A percentile compares a stretch with the other conserved stretches of the same genome.
Evolutionary conservation across 192 early-diverging fungal species (phyloP).

Genomic region (Linnemannia elongata): DNA sequence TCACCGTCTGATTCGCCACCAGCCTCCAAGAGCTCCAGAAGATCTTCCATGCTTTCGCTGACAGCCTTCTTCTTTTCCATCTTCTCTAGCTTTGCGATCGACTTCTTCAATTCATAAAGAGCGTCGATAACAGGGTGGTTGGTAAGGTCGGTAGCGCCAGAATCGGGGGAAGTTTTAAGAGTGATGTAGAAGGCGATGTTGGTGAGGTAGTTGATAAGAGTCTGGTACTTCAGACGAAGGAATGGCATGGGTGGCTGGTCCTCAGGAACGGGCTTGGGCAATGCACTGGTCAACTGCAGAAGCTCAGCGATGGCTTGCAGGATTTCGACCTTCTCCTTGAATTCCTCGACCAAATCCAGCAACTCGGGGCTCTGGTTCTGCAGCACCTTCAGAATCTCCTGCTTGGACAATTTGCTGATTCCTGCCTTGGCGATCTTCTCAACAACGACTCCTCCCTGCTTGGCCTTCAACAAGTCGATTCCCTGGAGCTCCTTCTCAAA

Average conservation of each 20-base stretch:
- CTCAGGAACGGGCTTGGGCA: constrained; percentile 35
- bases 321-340: constrained; percentile 60
- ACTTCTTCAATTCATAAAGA: constrained; percentile 78
- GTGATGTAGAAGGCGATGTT: constrained; percentile 93
- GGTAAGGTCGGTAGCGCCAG: constrained; percentile 64
- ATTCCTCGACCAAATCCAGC: constrained; percentile 75
- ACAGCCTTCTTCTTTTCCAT: constrained; percentile 68
- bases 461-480: constrained; percentile 60
- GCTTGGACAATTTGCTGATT: constrained; percentile 65
- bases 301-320: constrained; percentile 55
- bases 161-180: constrained; percentile 69
- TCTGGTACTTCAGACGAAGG: constrained; percentile 58
- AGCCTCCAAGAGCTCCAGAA: constrained; percentile 62
- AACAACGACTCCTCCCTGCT: constrained; percentile 46
- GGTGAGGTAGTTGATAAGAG: constrained; percentile 82
- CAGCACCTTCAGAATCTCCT: constrained; percentile 74
- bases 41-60: constrained; percentile 62
- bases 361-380: constrained; percentile 83
- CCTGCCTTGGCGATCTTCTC: constrained; percentile 58
- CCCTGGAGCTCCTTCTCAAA: constrained; percentile 66
- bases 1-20: constrained; percentile 57
- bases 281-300: constrained; percentile 21
- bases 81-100: constrained; percentile 79
- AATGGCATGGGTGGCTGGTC: constrained; percentile 53
- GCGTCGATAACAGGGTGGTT: constrained; percentile 89